Base-by-base conservation (phyloP, 768 basidiomycete genomes). In the Peribolospora kevripleyi region DNA sequence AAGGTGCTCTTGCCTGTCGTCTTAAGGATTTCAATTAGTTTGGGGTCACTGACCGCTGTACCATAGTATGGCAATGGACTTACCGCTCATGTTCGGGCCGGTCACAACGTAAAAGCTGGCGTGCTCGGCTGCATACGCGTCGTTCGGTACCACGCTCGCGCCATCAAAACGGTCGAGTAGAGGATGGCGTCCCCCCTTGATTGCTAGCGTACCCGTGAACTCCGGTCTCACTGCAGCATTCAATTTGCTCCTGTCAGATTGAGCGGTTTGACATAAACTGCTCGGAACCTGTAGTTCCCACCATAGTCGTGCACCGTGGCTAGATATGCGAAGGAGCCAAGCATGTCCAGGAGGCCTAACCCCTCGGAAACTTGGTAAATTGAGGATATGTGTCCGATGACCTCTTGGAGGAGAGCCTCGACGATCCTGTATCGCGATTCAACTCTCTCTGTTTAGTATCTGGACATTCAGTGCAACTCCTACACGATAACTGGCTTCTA, bases 281-380 rank as follows among this genome's bases (percentile, higher is more conserved):
- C 25, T 25, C 25, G 25, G 25, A 25, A 25, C 25, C 25, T 25
- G 25, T 25, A 25, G 25, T 25, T 25, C 25, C 25, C 25, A 25
- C 25, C 25, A 25, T 25, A 25, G 25, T 25, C 25, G 25, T 9
- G 53, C 50, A 48, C 7, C 47, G 3, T 36, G 6, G 25, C 14
- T 3, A 4, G 8, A n/a, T 8, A 80, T 0, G 90, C 80, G 65
- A 88, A 91, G 4, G 84, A 78, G 76, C 82, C 82, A 3, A 97
- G 67, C 73, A 97, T 81, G 63, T 98, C 93, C 1, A 91, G 68
- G 54, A 87, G 69, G 0, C 88, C 85, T 14, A 86, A 83, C 36
- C 86, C 86, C 70, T 97, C 93, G 0, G 85, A 84, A 6, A 82
- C 82, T 56, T 83, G 82, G 70, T 91, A 91, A 37, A 98, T 70